Evolutionary conservation across 179 eudicot species (phyloP), one percentile per base, ranked within the genome.

Genomic region (Camellia oleifera): DNA sequence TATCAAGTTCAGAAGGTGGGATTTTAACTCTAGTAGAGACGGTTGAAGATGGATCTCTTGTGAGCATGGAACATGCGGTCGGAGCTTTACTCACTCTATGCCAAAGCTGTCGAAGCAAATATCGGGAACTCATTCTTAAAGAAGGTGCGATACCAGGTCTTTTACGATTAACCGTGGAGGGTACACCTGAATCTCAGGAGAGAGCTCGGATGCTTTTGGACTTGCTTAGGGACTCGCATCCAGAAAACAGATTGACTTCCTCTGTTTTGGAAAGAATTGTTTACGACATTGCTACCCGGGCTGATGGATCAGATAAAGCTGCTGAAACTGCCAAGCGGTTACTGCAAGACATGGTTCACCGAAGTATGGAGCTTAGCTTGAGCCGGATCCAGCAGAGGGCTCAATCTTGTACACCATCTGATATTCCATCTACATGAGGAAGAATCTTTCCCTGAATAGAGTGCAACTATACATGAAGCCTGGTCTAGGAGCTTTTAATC

Each of bases 101-200:
- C 72, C 81, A 79, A 76, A 88, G 94, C 78, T 87, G 86, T 63
- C 83, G 92, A 45, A 81, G 70, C 69, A 92, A 89, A 81, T 92
- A 89, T 73, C 74, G 97, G 79, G 92, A 88, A 66, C 91, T 90
- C 52, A 92, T 92, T 74, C 88, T 92, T 6, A 84, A 85, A 46
- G 94, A 91, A 89, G 97, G 97, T 80, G 89, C 92, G 7, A 87
- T 92, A 77, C 97, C 97, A 0, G 97, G 97, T 46, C 93, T 92
- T 69, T 72, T 92, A 44, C 72, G 89, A n/a, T 60, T 92, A 69
- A 92, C 97, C 44, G 97, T 81, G 40, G 91, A 92, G 70, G 97
- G 97, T 23, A 89, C 94, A 44, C 70, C 80, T 14, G 83, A 86
- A 70, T 89, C 91, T 72, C 89, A 87, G 79, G 90, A 86, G 73